Evolutionary conservation across 2,329 filamentous ascomycete genomes (phyloP).

Genomic region (Colletotrichum tabaci): DNA sequence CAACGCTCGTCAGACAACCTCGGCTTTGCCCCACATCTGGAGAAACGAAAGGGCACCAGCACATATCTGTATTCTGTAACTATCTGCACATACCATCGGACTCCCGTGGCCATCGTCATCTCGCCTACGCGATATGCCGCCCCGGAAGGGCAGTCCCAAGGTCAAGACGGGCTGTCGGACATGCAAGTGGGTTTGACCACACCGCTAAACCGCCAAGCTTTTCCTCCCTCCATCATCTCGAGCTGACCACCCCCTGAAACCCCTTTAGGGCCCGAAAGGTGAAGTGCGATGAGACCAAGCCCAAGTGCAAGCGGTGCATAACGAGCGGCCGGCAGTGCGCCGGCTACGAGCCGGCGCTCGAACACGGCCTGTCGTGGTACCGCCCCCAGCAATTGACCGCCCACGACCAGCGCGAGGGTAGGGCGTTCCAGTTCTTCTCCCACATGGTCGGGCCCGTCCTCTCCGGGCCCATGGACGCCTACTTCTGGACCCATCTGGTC

Average conservation of each 20-base stretch:
- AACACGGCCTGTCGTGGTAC: slow-evolving; percentile 40
- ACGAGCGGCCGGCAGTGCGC: slow-evolving; percentile 64
- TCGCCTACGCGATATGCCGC: slow-evolving; percentile 20
- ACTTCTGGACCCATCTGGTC: slow-evolving; percentile 62
- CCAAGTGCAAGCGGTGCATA: slow-evolving; percentile 66
- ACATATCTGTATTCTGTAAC: no score
- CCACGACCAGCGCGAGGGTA: slow-evolving; percentile 44
- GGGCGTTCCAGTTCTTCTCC: slow-evolving; percentile 41
- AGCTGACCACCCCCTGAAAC: not conserved
- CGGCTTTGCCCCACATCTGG: slow-evolving; percentile 8
- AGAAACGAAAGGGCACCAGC: not conserved
- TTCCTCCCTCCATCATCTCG: not conserved
- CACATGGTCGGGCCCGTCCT: slow-evolving; percentile 36
- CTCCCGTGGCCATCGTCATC: not conserved
- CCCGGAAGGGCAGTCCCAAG: slow-evolving; percentile 48
- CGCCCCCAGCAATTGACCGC: slow-evolving; percentile 39
- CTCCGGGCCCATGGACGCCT: slow-evolving; percentile 38
- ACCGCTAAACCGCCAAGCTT: not conserved
- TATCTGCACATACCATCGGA: not conserved
- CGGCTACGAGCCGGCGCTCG: slow-evolving; percentile 34
- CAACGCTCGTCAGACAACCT: not conserved
- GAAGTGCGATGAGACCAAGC: slow-evolving; percentile 71
- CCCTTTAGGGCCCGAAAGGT: slow-evolving; percentile 64
- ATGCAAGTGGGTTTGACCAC: slow-evolving; percentile 63
- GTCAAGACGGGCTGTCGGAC: slow-evolving; percentile 67